Conservation (phyloP, 2,329 filamentous ascomycete species). For the Colletotrichum sp. region DNA sequence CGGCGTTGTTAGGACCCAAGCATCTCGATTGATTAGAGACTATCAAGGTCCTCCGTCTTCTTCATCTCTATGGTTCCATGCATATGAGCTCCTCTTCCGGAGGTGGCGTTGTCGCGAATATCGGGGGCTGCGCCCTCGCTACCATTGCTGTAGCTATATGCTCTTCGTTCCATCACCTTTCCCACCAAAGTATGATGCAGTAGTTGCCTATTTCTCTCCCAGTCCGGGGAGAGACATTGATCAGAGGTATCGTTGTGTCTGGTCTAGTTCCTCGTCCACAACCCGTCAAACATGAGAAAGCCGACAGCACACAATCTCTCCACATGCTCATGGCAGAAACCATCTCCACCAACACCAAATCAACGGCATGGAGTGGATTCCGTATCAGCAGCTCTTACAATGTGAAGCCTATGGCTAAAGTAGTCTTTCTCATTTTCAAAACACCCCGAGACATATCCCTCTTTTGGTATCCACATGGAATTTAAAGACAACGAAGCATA, state of each 20-base stretch:
- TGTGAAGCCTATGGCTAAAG: not conserved
- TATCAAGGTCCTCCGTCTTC: not conserved
- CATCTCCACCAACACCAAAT: not conserved
- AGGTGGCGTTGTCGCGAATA: not conserved
- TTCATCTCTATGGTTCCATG: not conserved
- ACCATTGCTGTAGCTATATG: not conserved
- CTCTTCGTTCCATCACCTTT: not conserved
- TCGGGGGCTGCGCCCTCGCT: not conserved
- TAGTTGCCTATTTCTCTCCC: not conserved
- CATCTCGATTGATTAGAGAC: not conserved
- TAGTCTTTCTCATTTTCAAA: not conserved
- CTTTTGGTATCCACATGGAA: not conserved
- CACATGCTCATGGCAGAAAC: not conserved
- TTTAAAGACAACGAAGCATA: not conserved
- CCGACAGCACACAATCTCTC: not conserved
- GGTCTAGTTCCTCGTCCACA: not conserved
- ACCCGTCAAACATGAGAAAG: not conserved
- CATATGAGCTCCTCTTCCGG: not conserved
- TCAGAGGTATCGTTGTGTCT: not conserved
- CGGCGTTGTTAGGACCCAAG: not conserved
- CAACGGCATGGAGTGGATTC: not conserved
- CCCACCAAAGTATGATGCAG: not conserved
- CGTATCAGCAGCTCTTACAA: not conserved
- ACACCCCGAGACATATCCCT: not conserved
- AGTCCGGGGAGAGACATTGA: not conserved